Conservation (phyloP, 306 rosid genomes). For the Sindora glabra region DNA sequence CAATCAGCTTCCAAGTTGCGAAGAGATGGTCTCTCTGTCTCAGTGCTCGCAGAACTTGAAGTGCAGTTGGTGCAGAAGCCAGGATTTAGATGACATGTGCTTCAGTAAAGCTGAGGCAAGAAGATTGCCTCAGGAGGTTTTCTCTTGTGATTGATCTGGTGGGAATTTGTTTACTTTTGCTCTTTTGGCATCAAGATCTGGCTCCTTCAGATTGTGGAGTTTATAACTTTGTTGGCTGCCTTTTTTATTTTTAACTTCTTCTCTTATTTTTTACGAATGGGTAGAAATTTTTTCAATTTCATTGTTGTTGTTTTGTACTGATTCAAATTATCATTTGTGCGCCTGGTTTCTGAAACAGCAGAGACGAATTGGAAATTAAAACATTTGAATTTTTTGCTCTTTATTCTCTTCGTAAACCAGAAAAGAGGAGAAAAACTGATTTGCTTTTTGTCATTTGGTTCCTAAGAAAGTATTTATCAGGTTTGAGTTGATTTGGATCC, state of each 20-base stretch:
- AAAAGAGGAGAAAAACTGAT: too few species aligned
- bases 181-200: conserved; percentile 1
- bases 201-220: background rate
- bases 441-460: too few species aligned
- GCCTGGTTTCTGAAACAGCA: background rate
- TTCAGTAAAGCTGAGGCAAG: conserved; percentile 61
- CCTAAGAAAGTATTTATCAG: background rate
- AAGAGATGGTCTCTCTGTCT: conserved; percentile 26
- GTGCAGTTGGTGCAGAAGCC: conserved; percentile 87
- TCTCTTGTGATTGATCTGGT: conserved; percentile 50
- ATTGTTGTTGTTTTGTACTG: background rate
- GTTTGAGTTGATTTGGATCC: background rate
- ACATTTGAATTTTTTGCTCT: background rate
- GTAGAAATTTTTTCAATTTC: background rate
- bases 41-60: conserved; percentile 52
- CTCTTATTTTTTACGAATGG: background rate
- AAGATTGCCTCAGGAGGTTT: conserved; percentile 75
- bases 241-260: background rate
- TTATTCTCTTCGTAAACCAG: background rate
- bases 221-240: background rate
- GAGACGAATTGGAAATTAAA: background rate
- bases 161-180: conserved; percentile 18
- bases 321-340: background rate
- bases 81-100: conserved; percentile 66
- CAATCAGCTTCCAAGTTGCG: conserved; percentile 43